Conservation (phyloP, 805 yeast species). For the Zygoascus tannicola region DNA sequence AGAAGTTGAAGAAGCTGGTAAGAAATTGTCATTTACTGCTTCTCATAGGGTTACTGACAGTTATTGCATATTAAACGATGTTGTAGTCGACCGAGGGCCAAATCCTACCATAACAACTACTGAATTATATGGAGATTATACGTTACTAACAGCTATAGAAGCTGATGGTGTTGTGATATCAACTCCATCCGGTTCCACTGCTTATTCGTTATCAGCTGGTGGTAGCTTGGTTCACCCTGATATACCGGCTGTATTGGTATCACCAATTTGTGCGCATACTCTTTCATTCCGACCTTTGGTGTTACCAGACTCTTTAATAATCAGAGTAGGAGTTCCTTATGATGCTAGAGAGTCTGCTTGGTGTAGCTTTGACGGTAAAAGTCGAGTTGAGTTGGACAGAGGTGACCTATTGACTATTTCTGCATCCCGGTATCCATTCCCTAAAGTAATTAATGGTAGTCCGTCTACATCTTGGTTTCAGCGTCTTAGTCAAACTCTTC, state of each 20-base stretch:
- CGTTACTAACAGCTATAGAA: slow-evolving; percentile 48
- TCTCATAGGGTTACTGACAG: slow-evolving; percentile 28
- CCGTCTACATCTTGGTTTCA: slow-evolving; percentile 64
- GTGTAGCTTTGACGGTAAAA: slow-evolving; percentile 94
- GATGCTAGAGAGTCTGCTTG: slow-evolving; percentile 85
- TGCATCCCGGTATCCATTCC: slow-evolving; percentile 89
- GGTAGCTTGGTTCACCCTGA: slow-evolving; percentile 91
- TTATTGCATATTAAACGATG: slow-evolving; percentile 41
- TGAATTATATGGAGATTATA: slow-evolving; percentile 41
- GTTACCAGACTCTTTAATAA: slow-evolving; percentile 76
- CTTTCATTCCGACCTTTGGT: slow-evolving; percentile 83
- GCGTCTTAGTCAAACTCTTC: slow-evolving; percentile 76
- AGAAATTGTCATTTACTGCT: slow-evolving; percentile 12
- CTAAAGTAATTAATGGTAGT: slow-evolving; percentile 65
- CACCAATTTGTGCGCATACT: slow-evolving; percentile 94
- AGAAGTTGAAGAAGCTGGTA: slow-evolving; percentile 21
- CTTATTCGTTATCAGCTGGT: slow-evolving; percentile 88
- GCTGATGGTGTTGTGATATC: slow-evolving; percentile 60
- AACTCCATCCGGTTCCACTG: slow-evolving; percentile 70
- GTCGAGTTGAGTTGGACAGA: slow-evolving; percentile 64
- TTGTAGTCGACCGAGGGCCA: slow-evolving; percentile 45
- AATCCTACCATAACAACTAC: slow-evolving; percentile 43
- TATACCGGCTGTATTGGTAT: slow-evolving; percentile 79
- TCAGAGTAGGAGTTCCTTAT: slow-evolving; percentile 73
- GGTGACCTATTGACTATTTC: slow-evolving; percentile 82